Evolutionary conservation across 495 filamentous ascomycete species (phyloP), one percentile per base, ranked within the genome.

Genomic region (Apiosordaria backusii): DNA sequence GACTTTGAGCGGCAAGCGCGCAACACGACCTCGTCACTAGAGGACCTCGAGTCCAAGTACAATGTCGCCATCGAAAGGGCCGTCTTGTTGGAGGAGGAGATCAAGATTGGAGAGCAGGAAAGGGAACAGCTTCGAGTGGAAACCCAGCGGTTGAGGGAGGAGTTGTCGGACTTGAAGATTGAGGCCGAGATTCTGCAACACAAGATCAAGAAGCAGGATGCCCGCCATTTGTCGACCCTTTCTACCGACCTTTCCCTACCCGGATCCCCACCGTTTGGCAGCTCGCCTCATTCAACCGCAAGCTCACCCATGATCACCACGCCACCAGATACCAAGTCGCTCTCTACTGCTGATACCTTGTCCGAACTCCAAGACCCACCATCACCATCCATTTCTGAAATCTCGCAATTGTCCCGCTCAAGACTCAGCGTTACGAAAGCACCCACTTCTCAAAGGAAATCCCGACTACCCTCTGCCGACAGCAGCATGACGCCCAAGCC

Each of bases 11-110:
- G 93, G 65, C 93, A 98, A 78, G 93, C 94, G 65, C 87, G 95
- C 65, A 92, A 97, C 72, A 97, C 92, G 19, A 90, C 90, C 19
- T 97, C 94, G 55, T 97, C 94, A 64, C 85, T 97, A 68, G 96
- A 99, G 80, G 95, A 98, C 74, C 79, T 99, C 75, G 95, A 98
- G 77, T 94, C 91, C 62, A 99, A 98, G 75, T 97, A 93, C 77
- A 97, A 97, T 75, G 84, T 94, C 19, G 87, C 93, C 3, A 96
- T 98, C 68, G 95, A 99, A 78, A 83, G 95, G 63, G 86, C 82
- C 18, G 95, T 99, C 35, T 88, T 99, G 85, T 83, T 97, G 76
- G 95, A 99, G 74, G 93, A 97, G 75, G 95, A 99, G 75, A 89
- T 98, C 70, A 91, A 89, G 74, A 81, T 83, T 35, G 92, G 92